Conservation (phyloP, 1,284 basidiomycete genomes). For the Trametes polyzona region DNA sequence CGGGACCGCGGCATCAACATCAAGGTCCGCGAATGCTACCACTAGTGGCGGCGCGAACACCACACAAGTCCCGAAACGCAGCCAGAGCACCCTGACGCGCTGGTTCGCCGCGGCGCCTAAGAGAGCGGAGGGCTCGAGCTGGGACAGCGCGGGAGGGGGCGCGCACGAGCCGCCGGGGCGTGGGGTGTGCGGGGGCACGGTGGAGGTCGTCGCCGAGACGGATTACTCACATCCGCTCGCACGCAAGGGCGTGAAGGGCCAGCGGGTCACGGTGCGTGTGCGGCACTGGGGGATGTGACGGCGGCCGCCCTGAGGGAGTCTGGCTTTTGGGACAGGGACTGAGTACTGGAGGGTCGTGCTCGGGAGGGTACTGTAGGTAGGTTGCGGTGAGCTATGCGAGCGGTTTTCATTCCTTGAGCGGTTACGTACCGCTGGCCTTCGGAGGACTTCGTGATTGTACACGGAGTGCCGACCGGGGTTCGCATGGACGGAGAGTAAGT, state of each 20-base stretch:
- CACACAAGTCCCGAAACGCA: conserved; percentile 11
- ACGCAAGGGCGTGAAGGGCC: conserved; percentile 21
- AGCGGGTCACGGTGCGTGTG: conserved; percentile 20
- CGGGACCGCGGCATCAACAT: no score
- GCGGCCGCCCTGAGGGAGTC: no score
- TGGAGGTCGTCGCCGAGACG: conserved; percentile 21
- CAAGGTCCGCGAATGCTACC: background rate
- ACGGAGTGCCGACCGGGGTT: no score
- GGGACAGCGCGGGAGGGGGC: no score
- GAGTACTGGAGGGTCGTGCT: no score
- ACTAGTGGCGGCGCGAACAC: background rate
- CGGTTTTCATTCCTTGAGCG: no score
- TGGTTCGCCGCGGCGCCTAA: conserved; percentile 18
- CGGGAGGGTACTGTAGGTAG: no score
- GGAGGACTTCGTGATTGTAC: no score
- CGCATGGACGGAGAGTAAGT: no score
- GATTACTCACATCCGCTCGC: conserved; percentile 28
- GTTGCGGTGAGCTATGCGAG: no score
- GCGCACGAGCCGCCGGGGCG: background rate
- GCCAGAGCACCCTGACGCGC: conserved; percentile 20
- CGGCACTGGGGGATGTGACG: conserved; percentile 16
- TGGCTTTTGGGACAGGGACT: no score
- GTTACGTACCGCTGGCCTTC: no score
- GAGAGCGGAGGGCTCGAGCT: background rate
- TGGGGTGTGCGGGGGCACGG: conserved; percentile 24